Percentiles rank a stretch among this genome's conserved stretches.
Conservation (phyloP, 73 alveolate genomes). For the Urostyla sp. region DNA sequence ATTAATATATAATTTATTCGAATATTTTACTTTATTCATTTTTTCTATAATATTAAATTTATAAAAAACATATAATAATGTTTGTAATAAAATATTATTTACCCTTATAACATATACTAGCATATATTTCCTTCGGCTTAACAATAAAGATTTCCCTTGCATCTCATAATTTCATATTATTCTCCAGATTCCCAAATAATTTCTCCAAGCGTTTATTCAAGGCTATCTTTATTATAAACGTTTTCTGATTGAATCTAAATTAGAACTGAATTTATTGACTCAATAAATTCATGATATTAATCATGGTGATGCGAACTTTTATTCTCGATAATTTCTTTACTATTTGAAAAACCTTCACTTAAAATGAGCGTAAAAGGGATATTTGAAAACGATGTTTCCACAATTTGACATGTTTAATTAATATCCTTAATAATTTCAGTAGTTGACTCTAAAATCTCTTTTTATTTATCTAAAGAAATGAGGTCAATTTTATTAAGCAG, state of each 20-base stretch:
- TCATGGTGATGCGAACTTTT: conserved; percentile 8
- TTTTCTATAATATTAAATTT: neutral
- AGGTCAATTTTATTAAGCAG: conserved; percentile 69
- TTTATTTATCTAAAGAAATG: neutral
- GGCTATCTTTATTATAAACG: conserved; percentile 11
- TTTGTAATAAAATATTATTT: neutral
- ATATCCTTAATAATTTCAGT: conserved; percentile 9
- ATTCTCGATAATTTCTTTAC: conserved; percentile 13
- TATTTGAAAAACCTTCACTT: conserved; percentile 8
- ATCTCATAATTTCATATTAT: conserved; percentile 48
- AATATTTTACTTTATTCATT: conserved; percentile 11
- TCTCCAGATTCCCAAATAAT: conserved; percentile 69
- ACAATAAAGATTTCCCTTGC: conserved; percentile 67
- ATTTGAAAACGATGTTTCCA: conserved; percentile 17
- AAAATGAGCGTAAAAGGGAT: neutral
- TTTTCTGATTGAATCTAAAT: neutral
- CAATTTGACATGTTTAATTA: conserved; percentile 61
- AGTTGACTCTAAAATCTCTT: neutral
- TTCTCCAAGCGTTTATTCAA: conserved; percentile 55
- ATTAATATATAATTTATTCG: neutral
- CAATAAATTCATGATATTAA: conserved; percentile 10
- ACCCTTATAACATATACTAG: conserved; percentile 69
- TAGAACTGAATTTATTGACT: conserved; percentile 17
- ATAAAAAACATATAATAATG: neutral
- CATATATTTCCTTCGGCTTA: conserved; percentile 31